Evolutionary conservation across 2,329 filamentous ascomycete species (phyloP), one percentile per base, ranked within the genome.

Genomic region (Curvularia hawaiiensis): DNA sequence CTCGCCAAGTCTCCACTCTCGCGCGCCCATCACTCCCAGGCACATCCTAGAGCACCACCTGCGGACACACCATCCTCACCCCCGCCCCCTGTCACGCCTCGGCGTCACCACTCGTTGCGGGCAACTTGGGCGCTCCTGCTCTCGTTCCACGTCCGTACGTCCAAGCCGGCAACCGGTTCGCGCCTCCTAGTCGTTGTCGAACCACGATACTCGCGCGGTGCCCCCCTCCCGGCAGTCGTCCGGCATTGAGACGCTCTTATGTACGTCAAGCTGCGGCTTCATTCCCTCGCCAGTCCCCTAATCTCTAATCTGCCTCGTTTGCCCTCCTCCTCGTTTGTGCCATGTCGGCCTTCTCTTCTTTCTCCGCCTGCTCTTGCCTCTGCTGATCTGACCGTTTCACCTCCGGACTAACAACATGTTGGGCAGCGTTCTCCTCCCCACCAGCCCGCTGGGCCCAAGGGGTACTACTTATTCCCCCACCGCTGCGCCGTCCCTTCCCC

Each of bases 191-290:
- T 43, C 53, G 52, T 51, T 48, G 58, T 39, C 55, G 50, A 52
- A 51, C 57, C 58, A 33, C 28, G 28, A 31, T 33, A 47, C 56
- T 35, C 44, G 39, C 56, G 50, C 52, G 52, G 11, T 31, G 10
- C 30, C 54, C 52, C 45, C 54, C 35, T 45, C 44, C 44, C 40
- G 50, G 51, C 40, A 48, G 18, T 41, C 47, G 48, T 22, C 39
- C 49, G 31, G 30, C 50, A 48, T 47, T 61, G 63, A 45, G 33
- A 64, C 66, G 59, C 51, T 63, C 60, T 40, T 59, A 76, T 75
- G 74, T 76, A 76, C 64, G 74, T 76, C 58, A 54, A 69, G 33
- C 45, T 71, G 54, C 63, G 66, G 50, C 68, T 64, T 49, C 63
- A 41, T 63, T 68, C 67, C 67, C 26, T 61, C 63, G 58, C 60